A percentile compares a stretch with the other conserved stretches of the same genome.
Conservation (phyloP, 495 filamentous ascomycete genomes). For the Barbatosphaeria neglecta region DNA sequence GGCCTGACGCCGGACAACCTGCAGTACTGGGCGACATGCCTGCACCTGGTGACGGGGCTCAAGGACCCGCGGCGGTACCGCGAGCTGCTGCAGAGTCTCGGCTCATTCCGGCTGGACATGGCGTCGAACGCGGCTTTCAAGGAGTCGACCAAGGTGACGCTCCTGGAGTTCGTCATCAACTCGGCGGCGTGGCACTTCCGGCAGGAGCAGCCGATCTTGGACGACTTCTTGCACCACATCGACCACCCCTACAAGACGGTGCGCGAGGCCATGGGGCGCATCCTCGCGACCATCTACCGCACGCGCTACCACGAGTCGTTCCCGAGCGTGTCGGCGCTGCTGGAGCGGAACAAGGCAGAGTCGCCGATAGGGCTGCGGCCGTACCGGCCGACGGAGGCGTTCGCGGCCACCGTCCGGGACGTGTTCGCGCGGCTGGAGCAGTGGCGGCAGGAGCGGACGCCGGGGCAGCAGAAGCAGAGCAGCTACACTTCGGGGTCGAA, state of each 20-base stretch:
- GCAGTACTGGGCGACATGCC: constrained; percentile 84
- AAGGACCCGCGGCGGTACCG: constrained; percentile 80
- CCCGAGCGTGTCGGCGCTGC: constrained; percentile 56
- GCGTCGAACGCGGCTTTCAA: constrained; percentile 96
- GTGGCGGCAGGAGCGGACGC: constrained; percentile 74
- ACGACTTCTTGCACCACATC: constrained; percentile 82
- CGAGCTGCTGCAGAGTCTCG: constrained; percentile 77
- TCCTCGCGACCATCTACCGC: constrained; percentile 74
- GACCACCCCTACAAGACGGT: constrained; percentile 98
- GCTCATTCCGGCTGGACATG: constrained; percentile 84
- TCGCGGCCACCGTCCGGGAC: constrained; percentile 55
- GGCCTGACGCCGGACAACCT: constrained; percentile 90
- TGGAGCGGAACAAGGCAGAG: constrained; percentile 63
- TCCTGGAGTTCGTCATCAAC: constrained; percentile 77
- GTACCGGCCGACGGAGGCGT: constrained; percentile 67
- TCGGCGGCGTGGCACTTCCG: constrained; percentile 96
- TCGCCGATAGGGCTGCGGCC: constrained; percentile 81
- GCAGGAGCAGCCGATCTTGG: constrained; percentile 72
- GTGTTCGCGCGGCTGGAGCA: constrained; percentile 73
- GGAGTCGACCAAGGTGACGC: constrained; percentile 90
- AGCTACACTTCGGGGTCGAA: constrained; percentile 94
- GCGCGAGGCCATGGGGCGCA: constrained; percentile 84
- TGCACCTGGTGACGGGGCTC: constrained; percentile 66
- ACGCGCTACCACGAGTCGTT: constrained; percentile 92
- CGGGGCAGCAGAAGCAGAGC: constrained; percentile 85